phyloP scores from a whole-genome alignment of 1,139 yeast genomes.

The Kodamaea plutei region DNA sequence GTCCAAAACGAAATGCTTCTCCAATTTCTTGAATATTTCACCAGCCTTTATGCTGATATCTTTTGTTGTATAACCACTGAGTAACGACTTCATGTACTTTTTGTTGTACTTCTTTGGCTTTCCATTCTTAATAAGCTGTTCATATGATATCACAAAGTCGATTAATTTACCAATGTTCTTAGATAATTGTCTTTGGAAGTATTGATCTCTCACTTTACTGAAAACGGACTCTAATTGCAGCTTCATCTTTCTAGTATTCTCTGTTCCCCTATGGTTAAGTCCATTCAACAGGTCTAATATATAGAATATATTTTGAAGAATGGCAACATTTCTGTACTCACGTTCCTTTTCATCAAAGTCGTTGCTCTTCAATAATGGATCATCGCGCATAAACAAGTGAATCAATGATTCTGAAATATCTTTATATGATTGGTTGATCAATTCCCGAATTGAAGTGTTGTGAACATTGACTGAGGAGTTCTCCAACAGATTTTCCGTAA shows the following conservation, averaged over 20 bases:
- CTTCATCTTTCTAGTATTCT: constrained; percentile 34
- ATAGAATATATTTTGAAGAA: constrained; percentile 61
- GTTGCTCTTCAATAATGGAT: constrained; percentile 41
- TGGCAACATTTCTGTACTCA: constrained; percentile 53
- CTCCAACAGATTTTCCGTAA: constrained; percentile 33
- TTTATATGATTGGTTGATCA: constrained; percentile 42
- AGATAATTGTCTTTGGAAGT: constrained; percentile 45
- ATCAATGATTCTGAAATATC: constrained; percentile 33
- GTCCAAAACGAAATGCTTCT: constrained; percentile 45
- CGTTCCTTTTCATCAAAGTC: constrained; percentile 56
- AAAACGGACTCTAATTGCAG: constrained; percentile 47
- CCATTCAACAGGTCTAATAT: constrained; percentile 47
- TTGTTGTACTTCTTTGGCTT: constrained; percentile 63
- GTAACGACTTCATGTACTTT: constrained; percentile 53
- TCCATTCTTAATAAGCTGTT: constrained; percentile 45
- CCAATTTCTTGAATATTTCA: constrained; percentile 54
- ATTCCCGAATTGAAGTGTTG: constrained; percentile 23
- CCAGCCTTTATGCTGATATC: constrained; percentile 57
- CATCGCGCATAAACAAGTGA: constrained; percentile 37
- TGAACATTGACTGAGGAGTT: constrained; percentile 16
- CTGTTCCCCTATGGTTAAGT: constrained; percentile 17
- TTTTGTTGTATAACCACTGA: constrained; percentile 51
- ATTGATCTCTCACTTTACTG: constrained; percentile 34
- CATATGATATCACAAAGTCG: constrained; percentile 64
- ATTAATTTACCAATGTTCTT: constrained; percentile 57